phyloP scores from a whole-genome alignment of 371 early-diverging fungal species.

The Syncephalastrum contaminatum region DNA sequence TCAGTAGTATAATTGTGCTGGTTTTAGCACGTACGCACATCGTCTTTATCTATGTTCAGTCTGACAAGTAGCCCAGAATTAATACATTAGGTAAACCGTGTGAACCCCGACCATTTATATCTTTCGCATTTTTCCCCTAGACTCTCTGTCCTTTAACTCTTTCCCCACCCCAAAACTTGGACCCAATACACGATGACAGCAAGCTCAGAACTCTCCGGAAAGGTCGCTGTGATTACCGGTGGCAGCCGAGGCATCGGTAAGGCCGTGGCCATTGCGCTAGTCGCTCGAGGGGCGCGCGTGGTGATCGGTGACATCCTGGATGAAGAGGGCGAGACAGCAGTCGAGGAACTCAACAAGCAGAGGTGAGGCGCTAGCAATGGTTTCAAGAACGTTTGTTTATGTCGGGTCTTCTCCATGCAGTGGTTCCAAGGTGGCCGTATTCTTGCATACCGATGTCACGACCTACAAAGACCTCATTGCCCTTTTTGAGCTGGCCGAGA shows the following conservation, averaged over 20 bases:
- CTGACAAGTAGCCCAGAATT: too few species aligned
- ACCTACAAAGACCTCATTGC: conserved; percentile 30
- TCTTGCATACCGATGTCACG: conserved; percentile 57
- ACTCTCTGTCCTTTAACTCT: too few species aligned
- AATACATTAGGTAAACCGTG: too few species aligned
- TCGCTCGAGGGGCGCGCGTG: conserved; percentile 50
- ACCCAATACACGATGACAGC: neutral
- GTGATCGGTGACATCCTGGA: conserved; percentile 64
- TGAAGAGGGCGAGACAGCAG: conserved; percentile 38
- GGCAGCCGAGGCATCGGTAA: conserved; percentile 62
- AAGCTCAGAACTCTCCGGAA: conserved; percentile 13
- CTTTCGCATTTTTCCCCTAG: too few species aligned
- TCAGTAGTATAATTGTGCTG: too few species aligned
- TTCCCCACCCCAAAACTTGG: too few species aligned
- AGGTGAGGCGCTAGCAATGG: too few species aligned
- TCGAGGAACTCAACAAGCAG: conserved; percentile 36
- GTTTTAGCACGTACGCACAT: too few species aligned
- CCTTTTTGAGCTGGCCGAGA: conserved; percentile 39
- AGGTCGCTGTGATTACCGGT: conserved; percentile 70
- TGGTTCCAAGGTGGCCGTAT: conserved; percentile 23
- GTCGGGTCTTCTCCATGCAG: too few species aligned
- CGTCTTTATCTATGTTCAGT: too few species aligned
- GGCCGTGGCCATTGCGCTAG: conserved; percentile 48
- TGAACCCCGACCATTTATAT: too few species aligned
- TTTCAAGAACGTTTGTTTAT: too few species aligned